phyloP scores from a whole-genome alignment of 495 filamentous ascomycete genomes.

The Aspergillus cavernicola region DNA sequence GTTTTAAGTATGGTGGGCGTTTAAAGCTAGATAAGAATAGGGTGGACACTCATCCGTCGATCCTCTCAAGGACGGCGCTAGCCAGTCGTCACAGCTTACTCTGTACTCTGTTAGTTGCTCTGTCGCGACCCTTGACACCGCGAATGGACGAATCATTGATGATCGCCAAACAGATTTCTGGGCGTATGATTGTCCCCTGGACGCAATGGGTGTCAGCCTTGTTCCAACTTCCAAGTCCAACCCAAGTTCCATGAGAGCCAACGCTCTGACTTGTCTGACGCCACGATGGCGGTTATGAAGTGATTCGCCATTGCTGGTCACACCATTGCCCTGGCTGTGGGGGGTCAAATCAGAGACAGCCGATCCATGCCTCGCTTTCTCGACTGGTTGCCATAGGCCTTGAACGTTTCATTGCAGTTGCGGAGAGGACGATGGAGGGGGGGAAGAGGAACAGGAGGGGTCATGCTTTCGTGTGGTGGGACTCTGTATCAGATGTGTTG shows the following conservation, averaged over 20 bases:
- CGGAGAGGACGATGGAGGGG: too few species aligned
- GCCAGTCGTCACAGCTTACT: slow-evolving; percentile 6
- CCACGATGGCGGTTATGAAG: slow-evolving; percentile 12
- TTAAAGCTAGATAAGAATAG: slow-evolving; percentile 2
- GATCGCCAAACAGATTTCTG: neutral
- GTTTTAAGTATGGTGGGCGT: too few species aligned
- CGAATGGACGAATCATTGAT: neutral
- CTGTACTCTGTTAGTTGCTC: neutral
- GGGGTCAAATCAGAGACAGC: neutral
- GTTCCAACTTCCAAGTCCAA: neutral
- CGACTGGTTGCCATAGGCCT: neutral
- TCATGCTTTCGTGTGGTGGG: neutral
- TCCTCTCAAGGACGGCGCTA: slow-evolving; percentile 1
- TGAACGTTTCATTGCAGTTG: neutral
- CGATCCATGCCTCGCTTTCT: neutral
- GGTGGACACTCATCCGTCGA: neutral
- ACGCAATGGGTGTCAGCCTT: too few species aligned
- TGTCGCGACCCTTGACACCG: neutral
- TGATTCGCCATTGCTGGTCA: slow-evolving; percentile 6
- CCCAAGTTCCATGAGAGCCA: too few species aligned
- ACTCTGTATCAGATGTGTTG: neutral
- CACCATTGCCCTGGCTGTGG: neutral
- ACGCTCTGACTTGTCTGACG: slow-evolving; percentile 20
- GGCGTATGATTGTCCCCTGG: neutral
- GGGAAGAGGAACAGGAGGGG: neutral